A percentile compares a stretch with the other conserved stretches of the same genome.
Evolutionary conservation across 2,329 filamentous ascomycete species (phyloP).

Genomic region (Aspergillus viridinutans): DNA sequence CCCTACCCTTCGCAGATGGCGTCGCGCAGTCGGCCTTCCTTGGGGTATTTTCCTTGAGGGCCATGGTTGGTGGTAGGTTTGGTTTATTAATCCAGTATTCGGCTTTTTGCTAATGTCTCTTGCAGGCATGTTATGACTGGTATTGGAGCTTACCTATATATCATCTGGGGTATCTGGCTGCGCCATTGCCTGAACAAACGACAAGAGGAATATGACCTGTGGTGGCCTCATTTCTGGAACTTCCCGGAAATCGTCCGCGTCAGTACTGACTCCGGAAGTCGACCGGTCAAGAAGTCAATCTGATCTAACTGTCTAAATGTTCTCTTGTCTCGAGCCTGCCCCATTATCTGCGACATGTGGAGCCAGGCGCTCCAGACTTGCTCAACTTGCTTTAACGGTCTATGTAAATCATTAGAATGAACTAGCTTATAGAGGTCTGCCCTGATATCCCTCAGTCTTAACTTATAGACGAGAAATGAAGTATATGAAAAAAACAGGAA

Average conservation of each 20-base stretch:
- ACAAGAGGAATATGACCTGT: slow-evolving; percentile 66
- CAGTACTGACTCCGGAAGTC: slow-evolving; percentile 15
- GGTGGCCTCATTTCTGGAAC: slow-evolving; percentile 62
- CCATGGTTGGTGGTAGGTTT: slow-evolving; percentile 65
- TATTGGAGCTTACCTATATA: slow-evolving; percentile 77
- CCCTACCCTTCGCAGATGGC: slow-evolving; percentile 58
- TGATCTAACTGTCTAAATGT: slow-evolving; percentile 10
- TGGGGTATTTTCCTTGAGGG: slow-evolving; percentile 75
- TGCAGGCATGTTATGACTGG: slow-evolving; percentile 74
- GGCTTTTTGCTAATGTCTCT: slow-evolving; percentile 11
- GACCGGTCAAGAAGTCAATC: slow-evolving; percentile 28
- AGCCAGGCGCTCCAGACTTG: slow-evolving; percentile 2
- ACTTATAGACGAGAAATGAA: slow-evolving; percentile 9
- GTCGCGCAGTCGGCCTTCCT: slow-evolving; percentile 66
- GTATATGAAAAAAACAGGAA: background rate
- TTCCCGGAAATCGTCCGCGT: slow-evolving; percentile 52
- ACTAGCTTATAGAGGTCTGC: slow-evolving; percentile 10
- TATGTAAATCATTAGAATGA: background rate
- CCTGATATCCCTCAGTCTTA: slow-evolving; percentile 4
- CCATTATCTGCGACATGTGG: background rate
- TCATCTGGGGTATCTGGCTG: slow-evolving; percentile 79
- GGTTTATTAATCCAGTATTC: background rate
- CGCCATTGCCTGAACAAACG: slow-evolving; percentile 69
- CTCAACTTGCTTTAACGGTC: background rate
- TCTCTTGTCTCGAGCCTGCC: slow-evolving; percentile 1